Conservation (phyloP, 2,329 filamentous ascomycete species). For the Aaosphaeria pasadenensis region DNA sequence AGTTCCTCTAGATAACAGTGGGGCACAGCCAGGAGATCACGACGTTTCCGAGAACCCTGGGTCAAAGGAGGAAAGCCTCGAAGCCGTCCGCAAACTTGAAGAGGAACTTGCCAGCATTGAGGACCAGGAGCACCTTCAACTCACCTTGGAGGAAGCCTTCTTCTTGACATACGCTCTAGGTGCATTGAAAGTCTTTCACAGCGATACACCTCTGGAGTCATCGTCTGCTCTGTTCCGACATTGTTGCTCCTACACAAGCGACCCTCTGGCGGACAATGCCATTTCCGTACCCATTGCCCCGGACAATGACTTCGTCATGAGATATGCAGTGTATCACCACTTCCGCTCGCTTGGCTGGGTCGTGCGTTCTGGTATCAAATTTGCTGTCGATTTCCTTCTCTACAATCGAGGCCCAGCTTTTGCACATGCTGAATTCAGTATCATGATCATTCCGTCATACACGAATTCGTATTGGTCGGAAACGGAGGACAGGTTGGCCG, state of each 20-base stretch:
- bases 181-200: constrained; percentile 57
- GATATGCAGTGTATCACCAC: constrained; percentile 91
- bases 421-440: constrained; percentile 88
- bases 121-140: constrained; percentile 79
- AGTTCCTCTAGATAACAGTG: not conserved
- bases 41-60: too few species aligned
- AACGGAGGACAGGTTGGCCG: constrained; percentile 45
- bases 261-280: constrained; percentile 50
- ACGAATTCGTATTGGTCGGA: constrained; percentile 66
- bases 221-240: constrained; percentile 50
- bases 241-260: constrained; percentile 68
- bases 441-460: constrained; percentile 82
- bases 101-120: constrained; percentile 12
- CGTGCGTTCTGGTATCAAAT: constrained; percentile 87
- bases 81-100: constrained; percentile 3
- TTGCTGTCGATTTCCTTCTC: constrained; percentile 90
- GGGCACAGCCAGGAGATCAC: not conserved
- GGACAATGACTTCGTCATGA: constrained; percentile 80
- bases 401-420: constrained; percentile 94
- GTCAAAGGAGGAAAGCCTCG: constrained; percentile 1
- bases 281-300: constrained; percentile 51
- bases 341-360: constrained; percentile 96
- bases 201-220: constrained; percentile 44
- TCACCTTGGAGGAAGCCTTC: constrained; percentile 87
- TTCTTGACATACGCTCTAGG: constrained; percentile 84